Evolutionary conservation across 768 basidiomycete genomes (phyloP), one percentile per base, ranked within the genome.

Genomic region (Serendipita sp.): DNA sequence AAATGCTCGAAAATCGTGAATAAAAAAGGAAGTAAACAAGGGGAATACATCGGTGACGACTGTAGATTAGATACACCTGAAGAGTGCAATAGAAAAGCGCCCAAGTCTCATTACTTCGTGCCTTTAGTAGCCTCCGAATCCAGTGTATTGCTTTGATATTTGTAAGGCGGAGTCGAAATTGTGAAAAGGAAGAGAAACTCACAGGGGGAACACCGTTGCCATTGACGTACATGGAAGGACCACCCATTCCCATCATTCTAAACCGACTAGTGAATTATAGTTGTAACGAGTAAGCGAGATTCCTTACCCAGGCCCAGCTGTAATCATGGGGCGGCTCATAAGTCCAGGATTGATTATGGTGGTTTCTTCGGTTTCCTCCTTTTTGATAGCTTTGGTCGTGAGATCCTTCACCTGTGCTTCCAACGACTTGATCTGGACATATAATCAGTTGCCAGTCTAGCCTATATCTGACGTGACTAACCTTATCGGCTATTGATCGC

Each of bases 331-430:
- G 58, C 78, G 78, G 65, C 75, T 78, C 34, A 84, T 80, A 66
- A 84, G 80, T 48, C 86, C 88, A 65, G 90, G 89, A 72, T 91
- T 92, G 76, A 95, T 90, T 69, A 95, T 90, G 3, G 88, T 87
- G 63, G 84, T 83, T 65, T 90, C 85, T 72, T 95, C 94, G 73
- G 83, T 84, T 46, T 97, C 84, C 71, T 95, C 86, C 76, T 88
- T 92, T 77, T 96, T 92, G 46, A 98, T 78, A 41, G 81, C 77
- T 88, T 91, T 66, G 10, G 65, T n/a, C 48, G 58, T 3, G 68
- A 70, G 51, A 69, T 66, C 46, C 65, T 65, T 56, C 16, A 64
- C 52, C 16, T 36, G 54, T 23, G 64, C 62, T 46, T 44, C 64
- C 35, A 10, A 34, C 15, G 44, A 65, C 60, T 11, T 32, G 41